Evolutionary conservation across 2,329 filamentous ascomycete genomes (phyloP).

Genomic region (Ascocoryne sarcoides): DNA sequence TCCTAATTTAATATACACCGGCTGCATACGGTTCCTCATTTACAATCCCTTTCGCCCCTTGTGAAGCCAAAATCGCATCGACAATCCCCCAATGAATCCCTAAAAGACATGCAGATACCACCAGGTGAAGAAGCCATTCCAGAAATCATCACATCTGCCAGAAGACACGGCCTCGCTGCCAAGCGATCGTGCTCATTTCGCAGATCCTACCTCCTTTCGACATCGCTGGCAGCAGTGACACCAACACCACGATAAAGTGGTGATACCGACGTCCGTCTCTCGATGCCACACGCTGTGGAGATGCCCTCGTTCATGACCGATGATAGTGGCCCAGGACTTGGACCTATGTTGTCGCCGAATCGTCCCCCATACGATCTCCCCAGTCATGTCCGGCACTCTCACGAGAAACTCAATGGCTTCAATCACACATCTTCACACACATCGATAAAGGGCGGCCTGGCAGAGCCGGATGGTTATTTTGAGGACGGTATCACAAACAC

Average conservation of each 20-base stretch:
- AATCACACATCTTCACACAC: conserved; percentile 19
- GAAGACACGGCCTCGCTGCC: conserved; percentile 7
- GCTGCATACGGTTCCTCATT: too few species aligned
- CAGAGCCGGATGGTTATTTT: conserved; percentile 27
- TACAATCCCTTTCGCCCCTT: not conserved
- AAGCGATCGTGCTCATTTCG: conserved; percentile 15
- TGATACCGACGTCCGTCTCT: conserved; percentile 16
- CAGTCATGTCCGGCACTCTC: conserved; percentile 28
- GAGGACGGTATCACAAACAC: conserved; percentile 18
- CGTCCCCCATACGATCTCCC: conserved; percentile 28
- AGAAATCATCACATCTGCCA: not conserved
- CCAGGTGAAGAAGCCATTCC: not conserved
- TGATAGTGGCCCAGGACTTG: conserved; percentile 23
- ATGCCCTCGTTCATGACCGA: conserved; percentile 44
- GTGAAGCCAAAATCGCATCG: not conserved
- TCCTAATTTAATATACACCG: not conserved
- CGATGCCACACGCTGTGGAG: conserved; percentile 36
- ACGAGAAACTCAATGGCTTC: conserved; percentile 29
- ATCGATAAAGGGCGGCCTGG: conserved; percentile 28
- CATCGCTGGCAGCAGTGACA: conserved; percentile 9
- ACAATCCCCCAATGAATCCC: not conserved
- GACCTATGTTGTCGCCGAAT: conserved; percentile 21
- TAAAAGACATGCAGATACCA: not conserved
- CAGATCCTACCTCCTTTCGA: conserved; percentile 21
- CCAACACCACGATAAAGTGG: conserved; percentile 19